A percentile compares a stretch with the other conserved stretches of the same genome.
These are phyloP conservation scores for Capronia coronata DNA, from an alignment of 2,329 filamentous ascomycete species.

Conservation along the genomic window DNA sequence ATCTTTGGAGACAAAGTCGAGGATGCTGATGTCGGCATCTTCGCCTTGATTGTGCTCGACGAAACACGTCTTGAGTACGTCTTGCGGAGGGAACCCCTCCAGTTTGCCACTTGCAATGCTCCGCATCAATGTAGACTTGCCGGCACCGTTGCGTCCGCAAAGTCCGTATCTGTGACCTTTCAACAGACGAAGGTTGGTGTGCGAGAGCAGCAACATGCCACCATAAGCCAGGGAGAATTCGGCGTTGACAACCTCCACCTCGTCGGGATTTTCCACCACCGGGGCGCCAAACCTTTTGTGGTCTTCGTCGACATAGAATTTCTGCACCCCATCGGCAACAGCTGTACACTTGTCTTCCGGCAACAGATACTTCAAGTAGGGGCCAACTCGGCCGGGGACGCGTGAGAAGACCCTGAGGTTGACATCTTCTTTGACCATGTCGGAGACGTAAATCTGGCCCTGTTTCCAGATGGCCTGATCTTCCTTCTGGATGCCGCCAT, in stretches of 20 bases:
- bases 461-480: conserved; percentile 57
- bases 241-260: conserved; percentile 94
- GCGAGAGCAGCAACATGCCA: conserved; percentile 91
- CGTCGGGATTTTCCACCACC: conserved; percentile 80
- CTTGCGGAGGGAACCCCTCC: conserved; percentile 89
- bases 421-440: conserved; percentile 81
- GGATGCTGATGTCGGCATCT: conserved; percentile 90
- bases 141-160: conserved; percentile 91
- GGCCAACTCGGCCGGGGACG: conserved; percentile 60
- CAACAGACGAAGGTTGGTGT: conserved; percentile 87
- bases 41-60: conserved; percentile 99
- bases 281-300: conserved; percentile 79
- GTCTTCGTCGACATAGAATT: conserved; percentile 76
- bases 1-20: conserved; percentile 87
- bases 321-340: conserved; percentile 66
- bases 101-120: conserved; percentile 93
- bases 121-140: conserved; percentile 98
- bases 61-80: conserved; percentile 90
- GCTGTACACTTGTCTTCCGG: conserved; percentile 55
- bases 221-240: conserved; percentile 97
- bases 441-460: conserved; percentile 66
- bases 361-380: conserved; percentile 70
- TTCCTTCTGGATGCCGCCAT: conserved; percentile 58
- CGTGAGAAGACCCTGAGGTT: conserved; percentile 74
- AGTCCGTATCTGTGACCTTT: conserved; percentile 97